A percentile compares a stretch with the other conserved stretches of the same genome.
phyloP scores from a whole-genome alignment of 306 rosid species.

The Abrus pulchellus region DNA sequence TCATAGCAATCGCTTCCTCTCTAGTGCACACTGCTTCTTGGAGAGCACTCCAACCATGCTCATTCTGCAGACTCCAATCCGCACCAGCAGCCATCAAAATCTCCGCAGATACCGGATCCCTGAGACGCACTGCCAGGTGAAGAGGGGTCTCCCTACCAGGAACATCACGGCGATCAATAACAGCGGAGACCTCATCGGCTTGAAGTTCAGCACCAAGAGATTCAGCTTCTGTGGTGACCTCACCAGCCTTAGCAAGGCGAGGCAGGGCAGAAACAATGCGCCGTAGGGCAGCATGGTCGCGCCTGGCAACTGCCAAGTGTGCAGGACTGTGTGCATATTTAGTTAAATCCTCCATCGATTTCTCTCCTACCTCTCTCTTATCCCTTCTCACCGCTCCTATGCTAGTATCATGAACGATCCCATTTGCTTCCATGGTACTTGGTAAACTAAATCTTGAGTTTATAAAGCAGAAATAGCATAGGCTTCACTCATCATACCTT shows the following conservation, averaged over 20 bases:
- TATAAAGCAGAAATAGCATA: slow-evolving; percentile 45
- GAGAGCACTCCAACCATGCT: slow-evolving; percentile 98
- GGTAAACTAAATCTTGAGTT: slow-evolving; percentile 42
- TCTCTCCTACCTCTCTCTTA: slow-evolving; percentile 50
- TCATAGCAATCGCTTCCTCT: slow-evolving; percentile 94
- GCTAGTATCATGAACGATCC: slow-evolving; percentile 46
- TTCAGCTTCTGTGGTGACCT: slow-evolving; percentile 78
- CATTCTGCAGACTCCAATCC: slow-evolving; percentile 97
- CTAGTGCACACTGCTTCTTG: slow-evolving; percentile 96
- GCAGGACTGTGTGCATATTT: slow-evolving; percentile 88
- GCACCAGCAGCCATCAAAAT: slow-evolving; percentile 98
- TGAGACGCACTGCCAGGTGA: slow-evolving; percentile 93
- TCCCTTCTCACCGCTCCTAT: slow-evolving; percentile 52
- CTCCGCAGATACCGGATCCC: slow-evolving; percentile 85
- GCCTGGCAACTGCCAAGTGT: slow-evolving; percentile 85
- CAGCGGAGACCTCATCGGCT: slow-evolving; percentile 81
- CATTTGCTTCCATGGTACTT: slow-evolving; percentile 57
- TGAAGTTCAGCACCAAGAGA: slow-evolving; percentile 84
- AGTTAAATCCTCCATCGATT: slow-evolving; percentile 77
- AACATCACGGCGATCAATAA: slow-evolving; percentile 91
- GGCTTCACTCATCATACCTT: slow-evolving; percentile 48
- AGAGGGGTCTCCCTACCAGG: slow-evolving; percentile 98
- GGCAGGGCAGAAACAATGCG: slow-evolving; percentile 76
- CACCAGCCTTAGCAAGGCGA: slow-evolving; percentile 84
- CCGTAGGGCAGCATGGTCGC: slow-evolving; percentile 73